Conservation (phyloP, 2,329 filamentous ascomycete genomes). For the Xylaria sp. region DNA sequence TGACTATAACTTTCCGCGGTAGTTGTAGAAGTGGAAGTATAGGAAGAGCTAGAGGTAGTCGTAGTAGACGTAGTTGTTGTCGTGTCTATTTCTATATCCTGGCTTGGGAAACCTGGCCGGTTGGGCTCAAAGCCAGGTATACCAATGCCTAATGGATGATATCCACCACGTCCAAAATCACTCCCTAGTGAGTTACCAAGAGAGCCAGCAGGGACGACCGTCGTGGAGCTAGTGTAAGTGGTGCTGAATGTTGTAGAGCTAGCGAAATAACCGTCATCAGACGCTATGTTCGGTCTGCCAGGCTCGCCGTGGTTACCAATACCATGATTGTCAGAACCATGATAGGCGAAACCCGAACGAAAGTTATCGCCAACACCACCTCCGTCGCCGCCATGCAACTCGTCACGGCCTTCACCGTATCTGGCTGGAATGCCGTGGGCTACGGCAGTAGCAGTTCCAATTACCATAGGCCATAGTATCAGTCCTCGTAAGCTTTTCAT, state of each 20-base stretch:
- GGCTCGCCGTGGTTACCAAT: background rate
- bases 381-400: background rate
- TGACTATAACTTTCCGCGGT: background rate
- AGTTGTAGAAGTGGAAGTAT: background rate
- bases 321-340: slow-evolving; percentile 10
- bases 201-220: background rate
- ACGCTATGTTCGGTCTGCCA: background rate
- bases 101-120: background rate
- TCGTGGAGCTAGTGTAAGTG: background rate
- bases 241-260: background rate
- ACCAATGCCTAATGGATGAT: slow-evolving; percentile 11
- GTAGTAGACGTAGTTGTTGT: background rate
- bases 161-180: background rate
- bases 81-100: background rate
- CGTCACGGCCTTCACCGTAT: background rate
- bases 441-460: background rate
- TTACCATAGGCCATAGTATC: slow-evolving; percentile 10
- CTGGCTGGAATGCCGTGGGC: background rate
- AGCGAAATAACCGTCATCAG: background rate
- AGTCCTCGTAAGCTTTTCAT: slow-evolving; percentile 19
- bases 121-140: background rate
- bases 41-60: slow-evolving; percentile 4
- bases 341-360: background rate
- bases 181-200: background rate
- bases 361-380: background rate